Evolutionary conservation across 73 alveolate genomes (phyloP).

Genomic region (Blepharisma japonicum): DNA sequence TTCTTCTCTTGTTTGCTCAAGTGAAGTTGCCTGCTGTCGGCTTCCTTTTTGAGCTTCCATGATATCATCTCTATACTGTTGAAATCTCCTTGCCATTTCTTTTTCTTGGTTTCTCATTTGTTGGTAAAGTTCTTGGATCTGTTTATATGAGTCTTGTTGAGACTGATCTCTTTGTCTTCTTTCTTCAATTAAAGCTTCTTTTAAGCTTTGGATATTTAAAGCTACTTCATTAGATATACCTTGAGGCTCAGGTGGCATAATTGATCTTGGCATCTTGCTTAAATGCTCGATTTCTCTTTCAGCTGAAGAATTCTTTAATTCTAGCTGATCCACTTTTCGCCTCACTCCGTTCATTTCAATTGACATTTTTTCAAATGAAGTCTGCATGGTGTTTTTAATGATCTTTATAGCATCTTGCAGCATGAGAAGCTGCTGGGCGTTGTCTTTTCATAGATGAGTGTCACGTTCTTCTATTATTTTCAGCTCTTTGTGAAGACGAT

Average conservation of each 20-base stretch:
- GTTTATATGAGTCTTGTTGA: neutral
- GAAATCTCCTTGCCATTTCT: constrained; percentile 11
- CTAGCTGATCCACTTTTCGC: neutral
- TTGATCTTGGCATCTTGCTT: neutral
- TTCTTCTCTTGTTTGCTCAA: constrained; percentile 16
- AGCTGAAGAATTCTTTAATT: neutral
- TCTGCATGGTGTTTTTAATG: neutral
- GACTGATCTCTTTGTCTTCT: neutral
- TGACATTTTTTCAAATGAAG: neutral
- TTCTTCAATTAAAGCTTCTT: constrained; percentile 8
- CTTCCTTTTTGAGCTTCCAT: neutral
- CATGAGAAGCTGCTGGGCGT: constrained; percentile 28
- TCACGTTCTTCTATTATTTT: constrained; percentile 56
- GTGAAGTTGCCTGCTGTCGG: neutral
- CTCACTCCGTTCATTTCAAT: neutral
- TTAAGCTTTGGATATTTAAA: neutral
- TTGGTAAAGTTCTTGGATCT: neutral
- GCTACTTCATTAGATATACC: neutral
- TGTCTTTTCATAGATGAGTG: constrained; percentile 57
- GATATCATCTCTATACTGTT: constrained; percentile 15
- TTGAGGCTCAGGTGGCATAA: neutral
- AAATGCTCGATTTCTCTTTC: constrained; percentile 15
- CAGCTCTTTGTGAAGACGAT: constrained; percentile 52
- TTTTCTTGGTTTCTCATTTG: neutral
- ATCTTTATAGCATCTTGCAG: constrained; percentile 21